Conservation (phyloP, 306 rosid genomes). For the Rubus parviflorus region DNA sequence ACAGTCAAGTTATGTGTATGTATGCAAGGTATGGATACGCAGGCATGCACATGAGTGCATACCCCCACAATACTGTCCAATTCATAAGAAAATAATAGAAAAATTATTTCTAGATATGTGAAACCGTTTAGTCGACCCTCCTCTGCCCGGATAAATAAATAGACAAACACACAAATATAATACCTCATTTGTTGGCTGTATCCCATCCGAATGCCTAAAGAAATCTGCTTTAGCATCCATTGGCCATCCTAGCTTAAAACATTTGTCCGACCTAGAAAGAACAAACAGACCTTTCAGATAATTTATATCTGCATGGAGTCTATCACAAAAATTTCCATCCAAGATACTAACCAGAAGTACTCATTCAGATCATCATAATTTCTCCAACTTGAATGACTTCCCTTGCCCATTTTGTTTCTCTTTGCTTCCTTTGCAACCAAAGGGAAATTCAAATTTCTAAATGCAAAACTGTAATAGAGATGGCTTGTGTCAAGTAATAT, state of each 20-base stretch:
- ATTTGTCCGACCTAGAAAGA: slow-evolving; percentile 68
- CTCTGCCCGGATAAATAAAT: slow-evolving; percentile 5
- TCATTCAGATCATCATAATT: slow-evolving; percentile 97
- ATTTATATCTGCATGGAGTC: neutral
- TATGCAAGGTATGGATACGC: neutral
- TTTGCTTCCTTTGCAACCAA: slow-evolving; percentile 76
- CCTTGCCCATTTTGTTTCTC: slow-evolving; percentile 86
- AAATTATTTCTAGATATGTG: neutral
- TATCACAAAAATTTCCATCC: slow-evolving; percentile 12
- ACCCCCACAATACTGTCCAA: slow-evolving; percentile 12
- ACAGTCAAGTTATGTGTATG: neutral
- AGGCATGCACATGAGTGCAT: neutral
- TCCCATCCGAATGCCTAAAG: slow-evolving; percentile 69
- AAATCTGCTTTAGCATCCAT: slow-evolving; percentile 66
- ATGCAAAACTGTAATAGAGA: slow-evolving; percentile 20
- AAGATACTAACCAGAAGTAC: slow-evolving; percentile 76
- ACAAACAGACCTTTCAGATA: slow-evolving; percentile 21
- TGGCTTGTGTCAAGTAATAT: slow-evolving; percentile 21
- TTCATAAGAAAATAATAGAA: neutral
- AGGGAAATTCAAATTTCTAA: slow-evolving; percentile 40
- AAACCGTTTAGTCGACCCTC: neutral
- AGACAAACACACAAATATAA: slow-evolving; percentile 17
- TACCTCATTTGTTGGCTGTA: slow-evolving; percentile 50
- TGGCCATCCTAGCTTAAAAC: slow-evolving; percentile 85
- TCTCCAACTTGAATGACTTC: slow-evolving; percentile 95